Evolutionary conservation across 176 grass and related monocot species (phyloP).

Genomic region (Thalia dealbata): DNA sequence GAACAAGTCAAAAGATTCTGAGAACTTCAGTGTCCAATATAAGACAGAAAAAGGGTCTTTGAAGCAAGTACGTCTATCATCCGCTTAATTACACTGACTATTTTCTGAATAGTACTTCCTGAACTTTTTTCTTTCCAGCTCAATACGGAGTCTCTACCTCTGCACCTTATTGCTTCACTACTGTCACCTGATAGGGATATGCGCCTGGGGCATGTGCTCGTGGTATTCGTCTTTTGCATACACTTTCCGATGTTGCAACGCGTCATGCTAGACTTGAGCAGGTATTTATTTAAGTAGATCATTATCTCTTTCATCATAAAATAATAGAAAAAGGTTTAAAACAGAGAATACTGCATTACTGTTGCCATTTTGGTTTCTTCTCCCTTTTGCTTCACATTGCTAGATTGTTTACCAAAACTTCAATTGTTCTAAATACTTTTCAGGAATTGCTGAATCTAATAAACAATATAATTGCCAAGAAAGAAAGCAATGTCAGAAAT

Average conservation of each 20-base stretch:
- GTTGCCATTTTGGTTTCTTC: neutral
- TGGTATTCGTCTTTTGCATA: constrained; percentile 71
- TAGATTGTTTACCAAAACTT: neutral
- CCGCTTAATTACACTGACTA: neutral
- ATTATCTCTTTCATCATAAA: neutral
- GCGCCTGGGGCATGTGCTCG: constrained; percentile 54
- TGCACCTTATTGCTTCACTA: constrained; percentile 64
- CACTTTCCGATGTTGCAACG: constrained; percentile 61
- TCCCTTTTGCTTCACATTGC: neutral
- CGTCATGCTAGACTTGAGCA: constrained; percentile 87
- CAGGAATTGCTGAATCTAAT: neutral
- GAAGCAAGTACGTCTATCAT: constrained; percentile 42
- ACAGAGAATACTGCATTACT: neutral
- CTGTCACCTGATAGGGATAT: constrained; percentile 48
- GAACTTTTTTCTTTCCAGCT: constrained; percentile 33
- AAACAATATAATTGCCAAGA: neutral
- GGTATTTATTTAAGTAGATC: constrained; percentile 26
- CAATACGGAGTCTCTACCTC: constrained; percentile 75
- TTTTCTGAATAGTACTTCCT: neutral
- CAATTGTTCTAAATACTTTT: neutral
- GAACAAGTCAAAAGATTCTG: constrained; percentile 65
- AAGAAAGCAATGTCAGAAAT: neutral
- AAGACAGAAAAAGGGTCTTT: constrained; percentile 43
- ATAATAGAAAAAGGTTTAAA: neutral
- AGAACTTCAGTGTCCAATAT: constrained; percentile 50